Conservation (phyloP, 2,329 filamentous ascomycete species). For the Paracamarosporium sp. region DNA sequence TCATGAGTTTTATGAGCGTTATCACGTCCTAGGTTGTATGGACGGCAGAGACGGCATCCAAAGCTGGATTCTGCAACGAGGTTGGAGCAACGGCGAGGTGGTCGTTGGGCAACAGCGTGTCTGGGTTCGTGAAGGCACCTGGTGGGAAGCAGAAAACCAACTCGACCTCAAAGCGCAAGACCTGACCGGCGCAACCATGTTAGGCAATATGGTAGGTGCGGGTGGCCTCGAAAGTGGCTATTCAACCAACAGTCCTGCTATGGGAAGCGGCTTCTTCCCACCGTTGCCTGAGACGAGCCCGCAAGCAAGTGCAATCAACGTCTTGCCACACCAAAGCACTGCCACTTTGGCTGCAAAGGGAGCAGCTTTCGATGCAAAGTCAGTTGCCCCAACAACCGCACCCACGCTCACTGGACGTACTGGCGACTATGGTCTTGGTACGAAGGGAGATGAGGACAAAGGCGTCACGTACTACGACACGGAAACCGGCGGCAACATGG, state of each 20-base stretch:
- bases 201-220: conserved; percentile 60
- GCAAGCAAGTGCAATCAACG: conserved; percentile 74
- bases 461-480: conserved; percentile 72
- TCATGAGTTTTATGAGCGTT: conserved; percentile 88
- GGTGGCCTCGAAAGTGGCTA: conserved; percentile 76
- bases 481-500: conserved; percentile 77
- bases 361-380: conserved; percentile 45
- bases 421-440: conserved; percentile 89
- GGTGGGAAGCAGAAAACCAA: conserved; percentile 98
- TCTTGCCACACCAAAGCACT: conserved; percentile 59
- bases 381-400: conserved; percentile 65
- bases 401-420: conserved; percentile 60
- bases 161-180: conserved; percentile 82
- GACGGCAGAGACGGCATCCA: conserved; percentile 93
- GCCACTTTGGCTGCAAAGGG: conserved; percentile 55
- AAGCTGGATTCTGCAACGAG: conserved; percentile 90
- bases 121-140: conserved; percentile 92
- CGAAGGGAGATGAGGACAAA: conserved; percentile 75
- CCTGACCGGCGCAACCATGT: conserved; percentile 44
- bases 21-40: conserved; percentile 81
- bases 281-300: conserved; percentile 65
- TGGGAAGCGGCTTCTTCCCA: conserved; percentile 71
- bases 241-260: conserved; percentile 63
- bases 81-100: conserved; percentile 98
- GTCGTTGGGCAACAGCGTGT: conserved; percentile 88